phyloP scores from a whole-genome alignment of 805 yeast species.

The Tetrapisispora iriomotensis region DNA sequence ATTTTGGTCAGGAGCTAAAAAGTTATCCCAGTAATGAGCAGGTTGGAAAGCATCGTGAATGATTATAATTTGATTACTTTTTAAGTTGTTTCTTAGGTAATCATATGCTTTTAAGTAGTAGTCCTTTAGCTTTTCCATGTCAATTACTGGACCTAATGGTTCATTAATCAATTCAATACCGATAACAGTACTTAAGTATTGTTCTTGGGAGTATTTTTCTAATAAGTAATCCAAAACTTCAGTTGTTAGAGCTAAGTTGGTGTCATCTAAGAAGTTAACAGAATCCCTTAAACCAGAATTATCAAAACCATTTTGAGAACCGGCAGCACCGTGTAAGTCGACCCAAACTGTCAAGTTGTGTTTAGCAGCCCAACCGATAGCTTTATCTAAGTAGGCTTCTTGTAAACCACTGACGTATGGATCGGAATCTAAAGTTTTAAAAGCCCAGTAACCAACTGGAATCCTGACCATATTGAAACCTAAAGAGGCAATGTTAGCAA shows the following conservation, averaged over 20 bases:
- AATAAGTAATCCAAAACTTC: slow-evolving; percentile 46
- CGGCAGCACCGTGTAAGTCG: slow-evolving; percentile 94
- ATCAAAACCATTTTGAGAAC: slow-evolving; percentile 93
- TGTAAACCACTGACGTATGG: slow-evolving; percentile 80
- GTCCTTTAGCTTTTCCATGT: slow-evolving; percentile 43
- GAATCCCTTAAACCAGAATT: slow-evolving; percentile 78
- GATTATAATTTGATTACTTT: slow-evolving; percentile 47
- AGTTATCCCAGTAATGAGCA: slow-evolving; percentile 52
- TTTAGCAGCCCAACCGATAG: slow-evolving; percentile 63
- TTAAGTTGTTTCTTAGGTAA: slow-evolving; percentile 43
- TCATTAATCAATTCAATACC: slow-evolving; percentile 85
- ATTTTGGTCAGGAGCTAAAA: slow-evolving; percentile 33
- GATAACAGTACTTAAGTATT: slow-evolving; percentile 60
- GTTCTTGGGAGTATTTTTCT: slow-evolving; percentile 50
- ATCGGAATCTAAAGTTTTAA: slow-evolving; percentile 44
- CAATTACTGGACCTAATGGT: slow-evolving; percentile 68
- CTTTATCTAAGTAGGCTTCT: slow-evolving; percentile 58
- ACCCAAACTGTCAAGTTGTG: slow-evolving; percentile 71
- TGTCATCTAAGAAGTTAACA: slow-evolving; percentile 41
- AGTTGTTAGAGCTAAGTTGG: slow-evolving; percentile 44
- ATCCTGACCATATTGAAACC: slow-evolving; percentile 83
- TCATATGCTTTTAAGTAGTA: slow-evolving; percentile 57
- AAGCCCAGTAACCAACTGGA: slow-evolving; percentile 96
- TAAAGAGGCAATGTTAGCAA: slow-evolving; percentile 42
- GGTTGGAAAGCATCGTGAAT: slow-evolving; percentile 77